phyloP scores from a whole-genome alignment of 257 asterid species.

The Ajuga chamaepitys region DNA sequence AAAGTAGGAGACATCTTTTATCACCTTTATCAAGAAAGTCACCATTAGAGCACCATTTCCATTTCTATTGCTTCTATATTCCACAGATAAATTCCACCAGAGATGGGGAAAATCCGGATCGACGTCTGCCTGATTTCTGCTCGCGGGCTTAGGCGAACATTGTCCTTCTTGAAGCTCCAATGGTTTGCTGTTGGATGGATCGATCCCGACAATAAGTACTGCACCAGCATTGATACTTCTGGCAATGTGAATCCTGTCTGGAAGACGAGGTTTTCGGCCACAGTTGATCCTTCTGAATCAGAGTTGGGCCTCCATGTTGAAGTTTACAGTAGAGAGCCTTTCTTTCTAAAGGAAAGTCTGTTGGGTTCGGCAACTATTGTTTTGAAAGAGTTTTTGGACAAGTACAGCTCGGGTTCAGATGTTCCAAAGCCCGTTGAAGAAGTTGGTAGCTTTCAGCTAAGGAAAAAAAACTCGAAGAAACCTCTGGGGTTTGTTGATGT shows the following conservation, averaged over 20 bases:
- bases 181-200: conserved; percentile 91
- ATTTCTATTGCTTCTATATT: conserved; percentile 9
- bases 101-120: conserved; percentile 59
- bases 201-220: conserved; percentile 57
- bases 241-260: conserved; percentile 67
- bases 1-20: conserved; percentile 16
- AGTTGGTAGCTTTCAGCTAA: conserved; percentile 79
- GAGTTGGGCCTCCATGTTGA: conserved; percentile 59
- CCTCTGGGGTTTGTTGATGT: conserved; percentile 69
- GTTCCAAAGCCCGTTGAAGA: conserved; percentile 55
- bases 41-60: conserved; percentile 3
- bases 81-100: neutral
- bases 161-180: conserved; percentile 65
- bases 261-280: conserved; percentile 58
- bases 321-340: conserved; percentile 71
- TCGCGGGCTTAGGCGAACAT: conserved; percentile 53
- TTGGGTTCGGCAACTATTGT: conserved; percentile 60
- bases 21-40: conserved; percentile 38
- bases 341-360: conserved; percentile 61
- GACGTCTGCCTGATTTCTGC: conserved; percentile 77
- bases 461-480: conserved; percentile 54
- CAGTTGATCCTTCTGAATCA: conserved; percentile 38
- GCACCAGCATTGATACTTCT: conserved; percentile 73
- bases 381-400: conserved; percentile 70
- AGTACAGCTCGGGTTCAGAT: conserved; percentile 35